Conservation (phyloP, 768 basidiomycete genomes). For the Dioszegia aurantiaca region DNA sequence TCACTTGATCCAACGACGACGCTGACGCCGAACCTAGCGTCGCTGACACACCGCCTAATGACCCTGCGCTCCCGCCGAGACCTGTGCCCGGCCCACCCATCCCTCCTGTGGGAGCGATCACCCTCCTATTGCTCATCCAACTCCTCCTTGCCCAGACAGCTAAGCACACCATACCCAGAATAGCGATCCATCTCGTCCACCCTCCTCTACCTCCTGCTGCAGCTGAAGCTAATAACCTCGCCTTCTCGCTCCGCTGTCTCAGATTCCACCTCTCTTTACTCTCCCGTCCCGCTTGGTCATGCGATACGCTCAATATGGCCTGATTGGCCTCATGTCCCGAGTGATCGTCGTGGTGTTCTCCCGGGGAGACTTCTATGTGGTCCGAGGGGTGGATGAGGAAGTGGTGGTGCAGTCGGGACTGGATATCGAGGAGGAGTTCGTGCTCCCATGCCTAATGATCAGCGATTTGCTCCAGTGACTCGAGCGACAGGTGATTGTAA, state of each 20-base stretch:
- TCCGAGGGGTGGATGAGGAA: constrained; percentile 5
- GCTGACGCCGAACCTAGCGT: neutral
- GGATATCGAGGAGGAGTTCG: constrained; percentile 33
- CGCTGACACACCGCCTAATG: neutral
- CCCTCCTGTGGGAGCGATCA: neutral
- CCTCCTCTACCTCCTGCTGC: neutral
- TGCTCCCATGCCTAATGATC: constrained; percentile 34
- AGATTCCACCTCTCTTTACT: constrained; percentile 2
- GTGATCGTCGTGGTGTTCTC: constrained; percentile 16
- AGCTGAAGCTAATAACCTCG: constrained; percentile 5
- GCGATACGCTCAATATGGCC: constrained; percentile 1
- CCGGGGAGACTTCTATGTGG: constrained; percentile 3
- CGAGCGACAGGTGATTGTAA: neutral
- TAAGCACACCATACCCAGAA: constrained; percentile 2
- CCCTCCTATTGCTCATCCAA: neutral
- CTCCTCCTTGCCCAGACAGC: neutral
- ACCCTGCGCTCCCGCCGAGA: too few relatives aligned
- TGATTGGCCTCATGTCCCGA: constrained; percentile 13
- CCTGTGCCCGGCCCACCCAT: neutral
- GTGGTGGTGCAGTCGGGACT: constrained; percentile 18
- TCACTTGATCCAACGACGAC: neutral
- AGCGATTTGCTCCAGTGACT: neutral
- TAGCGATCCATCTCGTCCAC: neutral
- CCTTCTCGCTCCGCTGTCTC: constrained; percentile 2
- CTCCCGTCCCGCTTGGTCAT: constrained; percentile 3